Percentiles rank a stretch among this genome's conserved stretches.
These are phyloP conservation scores for Artemisia argyi DNA, from an alignment of 129 eudicot species.

Conservation along the genomic window DNA sequence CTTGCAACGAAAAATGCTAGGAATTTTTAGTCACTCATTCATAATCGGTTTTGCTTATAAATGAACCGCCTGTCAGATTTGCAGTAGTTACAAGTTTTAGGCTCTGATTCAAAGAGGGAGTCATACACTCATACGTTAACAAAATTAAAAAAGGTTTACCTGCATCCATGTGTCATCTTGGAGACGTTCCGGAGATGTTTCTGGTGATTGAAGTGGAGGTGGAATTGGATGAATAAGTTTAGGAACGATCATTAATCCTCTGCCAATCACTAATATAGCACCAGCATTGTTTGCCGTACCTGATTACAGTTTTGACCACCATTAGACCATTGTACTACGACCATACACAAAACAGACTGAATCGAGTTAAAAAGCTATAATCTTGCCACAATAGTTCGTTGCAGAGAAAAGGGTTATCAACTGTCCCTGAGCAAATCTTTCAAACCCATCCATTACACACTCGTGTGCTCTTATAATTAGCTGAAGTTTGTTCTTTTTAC, in stretches of 20 bases:
- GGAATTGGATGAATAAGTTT: conserved; percentile 94
- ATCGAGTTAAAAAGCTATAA: not conserved
- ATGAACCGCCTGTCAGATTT: too few species aligned
- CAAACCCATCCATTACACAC: conserved; percentile 97
- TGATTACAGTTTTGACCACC: conserved; percentile 28
- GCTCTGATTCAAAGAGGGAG: too few species aligned
- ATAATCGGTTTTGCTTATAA: too few species aligned
- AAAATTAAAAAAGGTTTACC: conserved; percentile 35
- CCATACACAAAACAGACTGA: not conserved
- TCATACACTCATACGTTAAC: not conserved
- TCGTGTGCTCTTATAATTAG: conserved; percentile 97
- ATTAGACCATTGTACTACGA: not conserved
- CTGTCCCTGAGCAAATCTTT: conserved; percentile 95
- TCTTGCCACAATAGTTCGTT: conserved; percentile 91
- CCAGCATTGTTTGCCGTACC: conserved; percentile 99
- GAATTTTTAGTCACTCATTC: too few species aligned
- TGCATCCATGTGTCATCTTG: conserved; percentile 92
- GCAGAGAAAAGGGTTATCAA: conserved; percentile 96
- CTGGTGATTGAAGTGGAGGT: conserved; percentile 91
- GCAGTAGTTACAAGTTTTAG: too few species aligned
- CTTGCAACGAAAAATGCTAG: too few species aligned
- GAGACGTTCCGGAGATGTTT: conserved; percentile 86
- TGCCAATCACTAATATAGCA: conserved; percentile 88
- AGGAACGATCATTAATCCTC: conserved; percentile 90
- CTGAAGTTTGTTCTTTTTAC: conserved; percentile 90